Percentiles rank a stretch among this genome's conserved stretches.
phyloP scores from a whole-genome alignment of 345 rosid species.

The Isatis tinctoria region DNA sequence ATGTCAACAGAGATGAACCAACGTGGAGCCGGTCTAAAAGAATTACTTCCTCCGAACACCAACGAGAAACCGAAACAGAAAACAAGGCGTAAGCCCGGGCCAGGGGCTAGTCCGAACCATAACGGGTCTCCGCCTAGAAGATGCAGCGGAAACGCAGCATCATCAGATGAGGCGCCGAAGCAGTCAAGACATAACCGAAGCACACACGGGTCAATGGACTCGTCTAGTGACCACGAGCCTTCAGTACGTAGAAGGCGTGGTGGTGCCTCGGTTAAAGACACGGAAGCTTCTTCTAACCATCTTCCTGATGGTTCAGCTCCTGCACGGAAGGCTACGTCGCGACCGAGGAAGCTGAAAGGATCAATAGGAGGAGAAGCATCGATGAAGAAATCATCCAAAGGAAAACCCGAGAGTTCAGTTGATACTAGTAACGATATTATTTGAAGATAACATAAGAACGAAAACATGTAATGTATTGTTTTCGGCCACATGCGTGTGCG shows the following conservation, averaged over 20 bases:
- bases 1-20: slow-evolving; percentile 18
- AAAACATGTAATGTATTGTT: slow-evolving; percentile 12
- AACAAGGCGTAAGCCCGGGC: slow-evolving; percentile 16
- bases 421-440: slow-evolving; percentile 21
- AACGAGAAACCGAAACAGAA: slow-evolving; percentile 28
- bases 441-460: slow-evolving; percentile 15
- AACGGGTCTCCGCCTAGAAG: slow-evolving; percentile 19
- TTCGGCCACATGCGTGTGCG: neutral
- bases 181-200: slow-evolving; percentile 24
- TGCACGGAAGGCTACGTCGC: slow-evolving; percentile 25
- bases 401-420: slow-evolving; percentile 22
- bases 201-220: slow-evolving; percentile 24
- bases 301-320: slow-evolving; percentile 29
- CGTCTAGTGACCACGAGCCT: slow-evolving; percentile 22
- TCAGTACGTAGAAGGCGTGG: slow-evolving; percentile 30
- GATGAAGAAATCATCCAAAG: slow-evolving; percentile 25
- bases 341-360: slow-evolving; percentile 30
- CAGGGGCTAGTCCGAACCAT: neutral
- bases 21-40: slow-evolving; percentile 20
- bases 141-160: slow-evolving; percentile 19
- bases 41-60: slow-evolving; percentile 12
- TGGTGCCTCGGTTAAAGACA: slow-evolving; percentile 6
- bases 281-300: slow-evolving; percentile 1
- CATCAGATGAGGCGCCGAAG: slow-evolving; percentile 22
- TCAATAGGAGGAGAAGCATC: slow-evolving; percentile 31